phyloP scores from a whole-genome alignment of 1,139 yeast genomes.

The Magnusiomyces paraingens region DNA sequence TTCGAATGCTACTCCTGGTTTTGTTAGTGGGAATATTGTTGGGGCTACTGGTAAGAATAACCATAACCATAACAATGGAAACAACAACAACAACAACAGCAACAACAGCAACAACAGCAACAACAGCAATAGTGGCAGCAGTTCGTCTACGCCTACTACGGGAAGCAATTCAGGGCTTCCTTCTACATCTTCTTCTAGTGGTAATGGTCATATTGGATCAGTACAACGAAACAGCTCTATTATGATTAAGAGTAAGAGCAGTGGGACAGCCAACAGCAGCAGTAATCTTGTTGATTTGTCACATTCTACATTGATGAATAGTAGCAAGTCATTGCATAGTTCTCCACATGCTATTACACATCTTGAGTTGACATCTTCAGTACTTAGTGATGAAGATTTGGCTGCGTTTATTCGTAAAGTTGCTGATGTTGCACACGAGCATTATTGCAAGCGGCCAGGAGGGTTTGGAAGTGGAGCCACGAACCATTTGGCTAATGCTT shows the following conservation, averaged over 20 bases:
- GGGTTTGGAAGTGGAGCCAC: neutral
- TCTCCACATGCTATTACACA: neutral
- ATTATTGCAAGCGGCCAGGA: neutral
- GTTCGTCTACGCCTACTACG: neutral
- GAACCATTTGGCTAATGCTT: neutral
- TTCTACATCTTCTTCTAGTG: neutral
- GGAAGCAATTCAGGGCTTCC: neutral
- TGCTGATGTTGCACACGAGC: neutral
- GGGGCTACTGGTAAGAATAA: neutral
- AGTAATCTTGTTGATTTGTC: neutral
- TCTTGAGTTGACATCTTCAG: neutral
- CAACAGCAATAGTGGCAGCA: neutral
- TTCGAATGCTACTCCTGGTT: neutral
- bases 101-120: neutral
- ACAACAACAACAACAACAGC: conserved; percentile 2
- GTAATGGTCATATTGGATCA: neutral
- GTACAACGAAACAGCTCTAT: neutral
- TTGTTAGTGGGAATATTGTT: neutral
- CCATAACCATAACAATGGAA: neutral
- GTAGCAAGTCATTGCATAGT: neutral
- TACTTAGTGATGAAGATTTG: neutral
- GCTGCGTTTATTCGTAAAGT: neutral
- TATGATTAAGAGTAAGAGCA: neutral
- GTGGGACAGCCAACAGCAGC: neutral
- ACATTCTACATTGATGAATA: neutral